Base-by-base conservation (phyloP, 2,329 filamentous ascomycete species). In the Rhynchosporium secalis region DNA sequence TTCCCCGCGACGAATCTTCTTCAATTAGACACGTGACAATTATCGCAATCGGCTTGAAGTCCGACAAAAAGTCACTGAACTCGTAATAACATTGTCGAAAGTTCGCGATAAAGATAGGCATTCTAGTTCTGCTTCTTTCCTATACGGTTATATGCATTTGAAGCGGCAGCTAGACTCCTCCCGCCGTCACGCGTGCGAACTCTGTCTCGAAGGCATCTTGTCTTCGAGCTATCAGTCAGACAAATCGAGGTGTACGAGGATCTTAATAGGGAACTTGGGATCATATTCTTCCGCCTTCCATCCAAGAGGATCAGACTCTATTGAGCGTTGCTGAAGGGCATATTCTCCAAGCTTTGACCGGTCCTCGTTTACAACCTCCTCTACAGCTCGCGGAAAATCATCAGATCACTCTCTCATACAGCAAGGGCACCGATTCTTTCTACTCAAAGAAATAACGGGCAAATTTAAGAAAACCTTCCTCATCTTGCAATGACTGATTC, bases 261-360 rank as follows among this genome's bases (percentile, higher is more conserved):
- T 1, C 1, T 20, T 20, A 20, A 1, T 20, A 20, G 20, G 20
- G 20, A 20, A 20, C 20, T 20, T 20, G 20, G 20, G 1, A 20
- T 20, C 1, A 20, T 20, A 20, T 1, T 20, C 20, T 1, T 20
- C 20, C 1, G 1, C 20, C 20, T 20, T 20, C 20, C 20, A 20
- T 20, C 20, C 20, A 20, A 20, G 20, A 20, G 20, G 67, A 71
- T 74, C 75, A 76, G 4, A 69, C 62, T 2, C 73, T 72, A 4
- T 62, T 56, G 59, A 73, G 65, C 1, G 62, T 62, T 26, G 71
- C 69, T 4, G 75, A 66, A 70, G 76, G 57, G 72, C 69, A 65
- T 76, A 75, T 12, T 69, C 69, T 0, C 74, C 75, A 43, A 43
- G 13, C 13, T 43, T 43, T n/a, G 41, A n/a, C 13, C 41, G 13